phyloP scores from a whole-genome alignment of 1,284 basidiomycete species.

The Cutaneotrichosporon spelunceum region DNA sequence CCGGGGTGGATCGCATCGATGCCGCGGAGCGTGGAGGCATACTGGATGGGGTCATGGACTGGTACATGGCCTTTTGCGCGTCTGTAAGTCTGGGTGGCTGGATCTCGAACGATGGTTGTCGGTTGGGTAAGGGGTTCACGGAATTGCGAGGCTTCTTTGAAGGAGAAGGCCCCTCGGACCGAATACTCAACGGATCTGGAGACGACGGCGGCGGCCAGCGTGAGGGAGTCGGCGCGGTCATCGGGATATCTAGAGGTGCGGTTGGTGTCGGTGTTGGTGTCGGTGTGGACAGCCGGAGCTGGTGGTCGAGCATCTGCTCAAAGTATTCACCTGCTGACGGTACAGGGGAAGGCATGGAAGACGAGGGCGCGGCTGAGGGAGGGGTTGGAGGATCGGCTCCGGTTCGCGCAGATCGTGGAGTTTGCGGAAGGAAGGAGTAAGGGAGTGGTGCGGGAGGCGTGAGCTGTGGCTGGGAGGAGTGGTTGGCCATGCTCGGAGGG shows the following conservation, averaged over 20 bases:
- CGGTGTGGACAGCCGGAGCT: constrained; percentile 19
- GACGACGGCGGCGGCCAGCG: constrained; percentile 16
- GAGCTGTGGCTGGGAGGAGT: background rate
- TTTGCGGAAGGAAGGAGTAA: constrained; percentile 23
- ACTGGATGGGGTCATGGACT: constrained; percentile 11
- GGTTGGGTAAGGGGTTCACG: background rate
- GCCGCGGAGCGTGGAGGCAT: constrained; percentile 1
- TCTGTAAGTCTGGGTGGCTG: constrained; percentile 7
- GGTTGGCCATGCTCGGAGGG: background rate
- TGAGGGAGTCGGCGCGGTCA: background rate
- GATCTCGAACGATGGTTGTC: constrained; percentile 4
- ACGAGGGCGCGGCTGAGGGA: constrained; percentile 10
- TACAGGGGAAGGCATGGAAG: constrained; percentile 10
- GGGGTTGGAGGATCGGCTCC: constrained; percentile 20
- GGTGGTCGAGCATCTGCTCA: constrained; percentile 22
- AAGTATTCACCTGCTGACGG: constrained; percentile 18
- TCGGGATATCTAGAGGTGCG: background rate
- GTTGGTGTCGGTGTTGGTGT: constrained; percentile 14
- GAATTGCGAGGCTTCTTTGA: constrained; percentile 29
- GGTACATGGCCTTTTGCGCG: constrained; percentile 9
- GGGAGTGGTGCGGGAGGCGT: constrained; percentile 11
- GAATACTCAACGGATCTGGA: constrained; percentile 28
- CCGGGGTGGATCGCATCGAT: constrained; percentile 18
- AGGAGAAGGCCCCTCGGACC: constrained; percentile 34
- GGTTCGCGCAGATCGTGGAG: constrained; percentile 4